Evolutionary conservation across 1,284 basidiomycete species (phyloP).

Genomic region (Puccinia hordei): DNA sequence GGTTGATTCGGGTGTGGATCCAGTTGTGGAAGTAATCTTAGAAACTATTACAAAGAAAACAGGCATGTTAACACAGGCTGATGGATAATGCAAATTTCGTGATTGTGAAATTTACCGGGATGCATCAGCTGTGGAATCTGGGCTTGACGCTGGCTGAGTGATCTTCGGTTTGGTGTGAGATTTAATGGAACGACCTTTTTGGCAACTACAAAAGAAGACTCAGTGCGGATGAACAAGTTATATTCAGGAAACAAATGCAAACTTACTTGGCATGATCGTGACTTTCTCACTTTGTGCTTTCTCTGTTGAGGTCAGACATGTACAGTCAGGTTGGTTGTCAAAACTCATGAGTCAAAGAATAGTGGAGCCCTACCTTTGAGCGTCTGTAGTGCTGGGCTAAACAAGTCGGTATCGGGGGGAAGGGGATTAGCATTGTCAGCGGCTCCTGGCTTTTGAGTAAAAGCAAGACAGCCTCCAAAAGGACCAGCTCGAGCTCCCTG

Average conservation of each 20-base stretch:
- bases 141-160: conserved; percentile 3
- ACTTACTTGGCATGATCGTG: conserved; percentile 43
- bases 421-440: conserved; percentile 17
- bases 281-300: conserved; percentile 39
- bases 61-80: neutral
- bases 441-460: conserved; percentile 40
- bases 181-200: conserved; percentile 36
- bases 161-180: conserved; percentile 13
- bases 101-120: conserved; percentile 3
- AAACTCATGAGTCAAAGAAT: neutral
- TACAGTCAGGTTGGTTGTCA: neutral
- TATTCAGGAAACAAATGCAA: neutral
- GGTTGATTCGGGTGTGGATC: conserved; percentile 19
- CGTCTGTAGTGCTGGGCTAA: neutral
- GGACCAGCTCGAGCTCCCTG: conserved; percentile 49
- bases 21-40: neutral
- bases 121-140: conserved; percentile 15
- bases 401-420: conserved; percentile 28
- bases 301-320: conserved; percentile 1
- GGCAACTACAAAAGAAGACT: conserved; percentile 18
- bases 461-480: conserved; percentile 48
- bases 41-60: neutral
- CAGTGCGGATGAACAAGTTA: neutral
- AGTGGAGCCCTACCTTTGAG: neutral
- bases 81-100: neutral